Conservation (phyloP, 148 eudicot genomes). For the Camellia granthamiana region DNA sequence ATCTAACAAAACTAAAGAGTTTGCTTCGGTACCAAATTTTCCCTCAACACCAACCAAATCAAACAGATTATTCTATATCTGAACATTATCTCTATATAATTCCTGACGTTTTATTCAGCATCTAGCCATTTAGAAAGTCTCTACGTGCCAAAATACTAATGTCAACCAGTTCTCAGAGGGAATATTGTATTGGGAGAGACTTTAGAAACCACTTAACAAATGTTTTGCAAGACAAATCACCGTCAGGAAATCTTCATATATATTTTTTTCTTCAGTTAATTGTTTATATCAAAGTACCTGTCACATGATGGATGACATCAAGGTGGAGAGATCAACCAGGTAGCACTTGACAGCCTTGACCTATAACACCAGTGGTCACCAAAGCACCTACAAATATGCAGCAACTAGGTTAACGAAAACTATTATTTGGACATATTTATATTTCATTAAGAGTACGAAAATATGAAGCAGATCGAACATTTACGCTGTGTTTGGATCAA, state of each 20-base stretch:
- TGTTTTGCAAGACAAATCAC: background rate
- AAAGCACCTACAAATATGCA: slow-evolving; percentile 1
- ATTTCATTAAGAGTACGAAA: background rate
- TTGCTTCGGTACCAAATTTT: no score
- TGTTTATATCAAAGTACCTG: no score
- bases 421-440: background rate
- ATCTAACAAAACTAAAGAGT: background rate
- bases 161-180: background rate
- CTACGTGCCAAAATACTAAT: background rate
- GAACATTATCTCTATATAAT: no score
- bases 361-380: background rate
- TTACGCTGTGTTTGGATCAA: background rate
- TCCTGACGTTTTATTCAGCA: background rate
- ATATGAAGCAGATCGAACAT: background rate
- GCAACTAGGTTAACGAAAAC: background rate
- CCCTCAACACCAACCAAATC: no score
- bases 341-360: background rate
- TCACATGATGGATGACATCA: background rate
- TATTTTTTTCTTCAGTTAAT: no score
- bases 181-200: background rate
- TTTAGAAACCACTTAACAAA: background rate
- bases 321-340: background rate
- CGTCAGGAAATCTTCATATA: no score
- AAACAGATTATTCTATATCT: no score
- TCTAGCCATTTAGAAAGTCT: background rate